These are phyloP conservation scores for Candida stauntonica DNA, from an alignment of 805 yeast genomes.

Conservation along the genomic window DNA sequence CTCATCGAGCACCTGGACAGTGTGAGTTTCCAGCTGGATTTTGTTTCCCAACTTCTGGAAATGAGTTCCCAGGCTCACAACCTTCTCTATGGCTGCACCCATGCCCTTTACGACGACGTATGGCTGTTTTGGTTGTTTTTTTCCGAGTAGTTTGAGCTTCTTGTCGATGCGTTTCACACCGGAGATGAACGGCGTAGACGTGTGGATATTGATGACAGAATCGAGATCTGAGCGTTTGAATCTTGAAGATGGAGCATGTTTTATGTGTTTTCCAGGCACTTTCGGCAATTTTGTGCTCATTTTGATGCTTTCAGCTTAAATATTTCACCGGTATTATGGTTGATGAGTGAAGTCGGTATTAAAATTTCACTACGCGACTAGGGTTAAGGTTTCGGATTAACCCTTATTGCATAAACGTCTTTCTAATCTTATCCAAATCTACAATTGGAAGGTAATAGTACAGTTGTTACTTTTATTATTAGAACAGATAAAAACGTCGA, in stretches of 20 bases:
- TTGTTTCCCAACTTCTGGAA: constrained; percentile 48
- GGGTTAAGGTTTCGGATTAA: too few relatives aligned
- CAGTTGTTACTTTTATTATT: too few relatives aligned
- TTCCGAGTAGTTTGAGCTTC: constrained; percentile 43
- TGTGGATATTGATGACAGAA: constrained; percentile 52
- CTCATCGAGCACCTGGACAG: constrained; percentile 72
- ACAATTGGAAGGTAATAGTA: too few relatives aligned
- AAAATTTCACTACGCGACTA: too few relatives aligned
- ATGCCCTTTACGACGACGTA: constrained; percentile 63
- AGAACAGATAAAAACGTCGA: too few relatives aligned
- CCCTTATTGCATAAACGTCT: too few relatives aligned
- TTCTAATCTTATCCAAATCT: too few relatives aligned
- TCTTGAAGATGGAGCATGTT: constrained; percentile 49
- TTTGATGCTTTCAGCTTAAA: too few relatives aligned
- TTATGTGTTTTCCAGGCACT: constrained; percentile 38
- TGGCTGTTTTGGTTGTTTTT: constrained; percentile 36
- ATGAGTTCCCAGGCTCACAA: constrained; percentile 56
- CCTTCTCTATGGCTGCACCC: constrained; percentile 68
- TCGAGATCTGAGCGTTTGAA: constrained; percentile 41
- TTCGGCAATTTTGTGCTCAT: constrained; percentile 5
- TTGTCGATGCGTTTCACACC: constrained; percentile 63
- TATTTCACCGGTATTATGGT: too few relatives aligned
- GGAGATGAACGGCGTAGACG: constrained; percentile 67
- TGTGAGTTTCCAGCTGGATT: constrained; percentile 60
- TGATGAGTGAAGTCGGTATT: too few relatives aligned